These are phyloP conservation scores for Clathrospora elynae DNA, from an alignment of 2,329 filamentous ascomycete genomes.

Conservation along the genomic window DNA sequence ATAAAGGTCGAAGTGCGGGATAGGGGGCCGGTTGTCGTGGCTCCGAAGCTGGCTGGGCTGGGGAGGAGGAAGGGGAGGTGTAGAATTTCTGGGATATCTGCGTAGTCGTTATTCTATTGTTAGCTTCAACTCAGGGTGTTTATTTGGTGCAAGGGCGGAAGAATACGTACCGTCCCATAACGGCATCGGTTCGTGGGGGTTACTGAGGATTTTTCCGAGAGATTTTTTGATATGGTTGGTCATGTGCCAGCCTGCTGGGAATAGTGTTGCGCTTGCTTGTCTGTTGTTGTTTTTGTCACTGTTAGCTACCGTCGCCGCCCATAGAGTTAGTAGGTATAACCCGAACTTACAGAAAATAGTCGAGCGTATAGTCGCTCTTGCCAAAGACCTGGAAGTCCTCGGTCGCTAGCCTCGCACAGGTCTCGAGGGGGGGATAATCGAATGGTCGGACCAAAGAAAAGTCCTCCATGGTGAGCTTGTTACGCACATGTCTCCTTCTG, in stretches of 20 bases:
- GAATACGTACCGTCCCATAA: constrained; percentile 56
- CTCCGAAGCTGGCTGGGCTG: constrained; percentile 47
- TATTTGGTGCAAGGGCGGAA: constrained; percentile 51
- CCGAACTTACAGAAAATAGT: constrained; percentile 55
- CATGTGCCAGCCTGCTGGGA: constrained; percentile 60
- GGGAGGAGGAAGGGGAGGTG: constrained; percentile 28
- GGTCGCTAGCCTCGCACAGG: constrained; percentile 56
- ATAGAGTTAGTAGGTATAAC: too few relatives aligned
- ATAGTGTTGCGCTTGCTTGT: constrained; percentile 58
- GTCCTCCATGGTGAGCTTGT: constrained; percentile 53
- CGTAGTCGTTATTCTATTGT: constrained; percentile 7
- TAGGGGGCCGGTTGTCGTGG: constrained; percentile 14
- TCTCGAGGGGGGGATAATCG: constrained; percentile 54
- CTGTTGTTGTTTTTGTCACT: constrained; percentile 29
- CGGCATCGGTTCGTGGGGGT: constrained; percentile 54
- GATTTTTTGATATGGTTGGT: constrained; percentile 56
- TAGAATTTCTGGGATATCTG: constrained; percentile 26
- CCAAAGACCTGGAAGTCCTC: constrained; percentile 59
- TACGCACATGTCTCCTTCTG: constrained; percentile 37
- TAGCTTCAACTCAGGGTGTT: background rate
- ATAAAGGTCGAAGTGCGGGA: constrained; percentile 56
- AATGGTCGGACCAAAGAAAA: constrained; percentile 48
- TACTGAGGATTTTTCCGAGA: constrained; percentile 53
- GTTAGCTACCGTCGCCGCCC: background rate
- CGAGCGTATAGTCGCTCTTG: constrained; percentile 51